Evolutionary conservation across 345 rosid genomes (phyloP), one percentile per base, ranked within the genome.

Genomic region (Linum usitatissimum): DNA sequence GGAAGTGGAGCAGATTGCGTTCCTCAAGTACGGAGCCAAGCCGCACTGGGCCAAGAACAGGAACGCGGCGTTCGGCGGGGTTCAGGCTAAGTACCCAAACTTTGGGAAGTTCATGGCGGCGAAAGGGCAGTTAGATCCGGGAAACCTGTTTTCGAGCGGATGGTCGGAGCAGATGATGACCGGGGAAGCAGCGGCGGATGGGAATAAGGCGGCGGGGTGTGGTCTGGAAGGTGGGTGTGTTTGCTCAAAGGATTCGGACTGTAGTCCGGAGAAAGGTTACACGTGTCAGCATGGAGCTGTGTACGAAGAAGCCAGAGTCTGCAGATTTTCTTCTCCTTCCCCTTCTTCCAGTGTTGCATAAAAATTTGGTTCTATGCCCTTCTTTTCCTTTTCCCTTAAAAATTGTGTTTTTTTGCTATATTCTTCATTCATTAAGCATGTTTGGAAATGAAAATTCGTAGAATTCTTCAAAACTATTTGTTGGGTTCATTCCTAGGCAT

Each of bases 21-120:
- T 92, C 69, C 64, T 84, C 64, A 85, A 85, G 63, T 38, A 89
- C 19, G 84, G 80, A n/a, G 96, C 96, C 0, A 85, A 67, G 66
- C 93, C 98, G 0, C 98, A 92, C 62, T 92, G 95, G 95, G 90
- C 81, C 6, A 92, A 92, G 74, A 92, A 89, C 42, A 80, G 88
- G 73, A 87, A 85, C 64, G 17, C 78, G 40, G 90, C 85, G 9
- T 89, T 92, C 81, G 48, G 68, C 17, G 79, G 79, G 6, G 91
- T 84, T 60, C 77, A 77, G 68, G 55, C n/a, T 17, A 92, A 85
- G 81, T 84, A 77, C 60, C 78, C 76, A 0, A 69, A 72, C 51
- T 75, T 81, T 3, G 53, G 39, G 17, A 84, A 69, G 64, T 92
- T 87, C 45, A 0, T 85, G 55, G 70, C 59, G 59, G 88, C 77